Percentiles rank a stretch among this genome's conserved stretches.
These are phyloP conservation scores for Trypanosoma brucei DNA, from an alignment of 208 protist species.

Conservation along the genomic window DNA sequence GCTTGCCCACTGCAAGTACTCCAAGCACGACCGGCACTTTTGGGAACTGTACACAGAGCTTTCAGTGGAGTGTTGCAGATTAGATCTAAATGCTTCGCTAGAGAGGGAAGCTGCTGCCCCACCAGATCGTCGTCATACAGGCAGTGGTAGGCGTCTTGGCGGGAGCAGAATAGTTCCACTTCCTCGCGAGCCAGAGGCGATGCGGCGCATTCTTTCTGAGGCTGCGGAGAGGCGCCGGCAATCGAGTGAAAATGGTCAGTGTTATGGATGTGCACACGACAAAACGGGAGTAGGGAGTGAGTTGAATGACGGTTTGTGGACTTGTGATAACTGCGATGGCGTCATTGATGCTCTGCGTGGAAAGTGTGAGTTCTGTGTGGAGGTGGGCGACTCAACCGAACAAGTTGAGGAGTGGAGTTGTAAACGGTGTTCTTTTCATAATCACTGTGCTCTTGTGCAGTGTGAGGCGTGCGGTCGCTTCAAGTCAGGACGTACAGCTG, in stretches of 20 bases:
- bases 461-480: conserved; percentile 21
- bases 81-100: conserved; percentile 45
- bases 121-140: neutral
- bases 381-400: neutral
- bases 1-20: conserved; percentile 72
- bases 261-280: conserved; percentile 11
- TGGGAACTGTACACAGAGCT: conserved; percentile 77
- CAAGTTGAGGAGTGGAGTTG: conserved; percentile 28
- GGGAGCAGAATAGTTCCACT: neutral
- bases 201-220: conserved; percentile 14
- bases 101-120: conserved; percentile 20
- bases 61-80: conserved; percentile 62
- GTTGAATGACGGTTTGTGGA: neutral
- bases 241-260: neutral
- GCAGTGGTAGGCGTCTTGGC: conserved; percentile 15
- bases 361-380: conserved; percentile 21
- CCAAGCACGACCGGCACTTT: conserved; percentile 62
- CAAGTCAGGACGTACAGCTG: neutral
- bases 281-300: neutral
- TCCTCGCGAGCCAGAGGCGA: neutral
- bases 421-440: conserved; percentile 32
- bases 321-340: conserved; percentile 15
- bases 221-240: conserved; percentile 13
- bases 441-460: conserved; percentile 15
- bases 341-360: neutral